Evolutionary conservation across 169 alveolate genomes (phyloP), one percentile per base, ranked within the genome.

Genomic region (Cryptosporidium xiaoi): DNA sequence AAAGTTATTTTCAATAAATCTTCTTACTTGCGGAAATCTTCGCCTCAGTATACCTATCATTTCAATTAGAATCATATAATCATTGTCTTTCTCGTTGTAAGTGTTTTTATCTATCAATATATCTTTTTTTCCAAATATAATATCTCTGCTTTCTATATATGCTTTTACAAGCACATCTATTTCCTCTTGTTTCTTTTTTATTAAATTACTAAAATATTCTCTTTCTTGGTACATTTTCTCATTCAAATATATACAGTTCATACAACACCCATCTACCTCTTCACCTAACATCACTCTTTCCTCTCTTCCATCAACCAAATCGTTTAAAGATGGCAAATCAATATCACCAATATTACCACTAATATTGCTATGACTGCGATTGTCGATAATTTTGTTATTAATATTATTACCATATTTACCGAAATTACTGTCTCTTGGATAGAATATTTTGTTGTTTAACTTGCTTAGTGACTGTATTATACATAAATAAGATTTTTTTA

Each of bases 101-200:
- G 16, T 31, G 3, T n/a, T 48, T 7, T 62, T 34, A 8, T 20
- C 7, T 0, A 10, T 16, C 33, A 18, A 51, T 16, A 36, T 66
- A n/a, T 34, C 18, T 64, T 12, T 27, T 20, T 18, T 20, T 7
- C 71, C 29, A 20, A 7, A 18, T 34, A 60, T 29, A 77, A 71
- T 56, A 4, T 77, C 71, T 8, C 64, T 53, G 34, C 62, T 34
- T 2, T 56, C 87, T 29, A 77, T 58, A 60, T 77, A 77, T 24
- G 87, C 87, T 20, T 46, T 48, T 13, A 77, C 71, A 15, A 77
- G 50, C 3, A 62, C 64, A 3, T 77, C 44, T 12, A 77, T 62
- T 44, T 77, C 87, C 16, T 62, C 77, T 51, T 77, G 87, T 15
- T 77, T 77, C 16, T 62, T 77, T 33, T 40, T 77, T 44, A 77